phyloP scores from a whole-genome alignment of 176 grass and related monocot genomes.

The Calamus simplicifolius region DNA sequence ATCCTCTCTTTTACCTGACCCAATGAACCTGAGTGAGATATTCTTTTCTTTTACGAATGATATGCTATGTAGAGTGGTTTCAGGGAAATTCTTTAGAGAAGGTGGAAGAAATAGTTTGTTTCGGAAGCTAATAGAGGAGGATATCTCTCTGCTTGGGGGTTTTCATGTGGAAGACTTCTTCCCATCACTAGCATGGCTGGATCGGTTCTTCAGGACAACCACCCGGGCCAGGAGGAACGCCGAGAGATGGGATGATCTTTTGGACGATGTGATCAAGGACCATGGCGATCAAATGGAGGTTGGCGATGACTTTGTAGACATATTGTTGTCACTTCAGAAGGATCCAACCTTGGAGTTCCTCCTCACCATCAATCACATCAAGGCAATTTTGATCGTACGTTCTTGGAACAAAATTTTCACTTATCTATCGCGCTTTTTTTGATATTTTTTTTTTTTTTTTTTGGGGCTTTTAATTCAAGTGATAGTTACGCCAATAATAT shows the following conservation, averaged over 20 bases:
- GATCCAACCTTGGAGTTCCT: background rate
- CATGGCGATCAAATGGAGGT: too few relatives aligned
- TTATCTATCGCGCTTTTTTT: too few relatives aligned
- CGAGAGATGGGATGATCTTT: too few relatives aligned
- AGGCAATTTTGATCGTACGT: background rate
- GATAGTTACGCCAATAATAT: too few relatives aligned
- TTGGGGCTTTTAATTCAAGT: too few relatives aligned
- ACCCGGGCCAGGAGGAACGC: background rate
- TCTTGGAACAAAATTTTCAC: background rate
- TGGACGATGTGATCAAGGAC: too few relatives aligned
- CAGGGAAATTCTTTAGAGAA: constrained; percentile 4
- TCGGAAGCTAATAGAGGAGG: background rate
- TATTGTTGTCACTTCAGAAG: background rate
- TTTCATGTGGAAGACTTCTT: constrained; percentile 26
- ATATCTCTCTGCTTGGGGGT: background rate
- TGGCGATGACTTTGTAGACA: too few relatives aligned
- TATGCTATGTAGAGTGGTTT: constrained; percentile 27
- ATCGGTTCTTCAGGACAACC: constrained; percentile 13
- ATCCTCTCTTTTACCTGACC: background rate
- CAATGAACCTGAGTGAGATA: background rate
- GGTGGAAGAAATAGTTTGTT: background rate
- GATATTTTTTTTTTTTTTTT: background rate
- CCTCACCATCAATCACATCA: background rate
- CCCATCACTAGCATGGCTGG: constrained; percentile 24
- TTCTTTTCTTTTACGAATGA: constrained; percentile 1